Evolutionary conservation across 192 early-diverging fungal genomes (phyloP), one percentile per base, ranked within the genome.

Genomic region (Backusella luteola): DNA sequence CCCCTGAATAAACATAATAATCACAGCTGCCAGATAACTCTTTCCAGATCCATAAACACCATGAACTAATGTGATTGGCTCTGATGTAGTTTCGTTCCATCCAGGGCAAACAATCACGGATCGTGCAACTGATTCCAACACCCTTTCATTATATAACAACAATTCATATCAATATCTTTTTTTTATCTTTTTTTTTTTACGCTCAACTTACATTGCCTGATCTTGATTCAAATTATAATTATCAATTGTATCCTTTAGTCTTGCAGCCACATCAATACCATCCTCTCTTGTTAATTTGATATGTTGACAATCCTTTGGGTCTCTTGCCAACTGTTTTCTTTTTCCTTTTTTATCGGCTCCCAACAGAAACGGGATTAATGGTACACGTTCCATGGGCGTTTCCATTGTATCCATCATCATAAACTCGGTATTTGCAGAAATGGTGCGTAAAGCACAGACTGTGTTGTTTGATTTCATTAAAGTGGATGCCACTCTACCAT

Each of bases 41-140:
- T 94, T 94, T n/a, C 92, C 92, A 0, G 92, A 90, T 4, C 92
- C 92, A 80, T 92, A 92, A 4, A 89, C 87, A 71, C 86, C 87
- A 72, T 86, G 87, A 0, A 88, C 85, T 3, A 86, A 44, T 14
- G 84, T 63, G 38, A 86, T 74, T 7, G 87, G 83, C 15, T 85
- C 69, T 21, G 46, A 23, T 7, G 74, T 32, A 29, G 78, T 76
- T 34, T 77, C 63, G 14, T 52, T 73, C 81, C 84, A 88, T 2
- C 79, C 71, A 66, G 87, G 87, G 1, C 69, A 73, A 14, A 75
- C 66, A 5, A 88, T 79, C 1, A 84, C 79, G 2, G 83, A 81
- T 44, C 75, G 44, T 1, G 87, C 84, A 73, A 86, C 79, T 11
- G 71, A 72, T 15, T 79, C 72, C 11, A 88, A 70, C 6, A 84